phyloP scores from a whole-genome alignment of 2,329 filamentous ascomycete genomes.

The Fusarium sarcochroum region DNA sequence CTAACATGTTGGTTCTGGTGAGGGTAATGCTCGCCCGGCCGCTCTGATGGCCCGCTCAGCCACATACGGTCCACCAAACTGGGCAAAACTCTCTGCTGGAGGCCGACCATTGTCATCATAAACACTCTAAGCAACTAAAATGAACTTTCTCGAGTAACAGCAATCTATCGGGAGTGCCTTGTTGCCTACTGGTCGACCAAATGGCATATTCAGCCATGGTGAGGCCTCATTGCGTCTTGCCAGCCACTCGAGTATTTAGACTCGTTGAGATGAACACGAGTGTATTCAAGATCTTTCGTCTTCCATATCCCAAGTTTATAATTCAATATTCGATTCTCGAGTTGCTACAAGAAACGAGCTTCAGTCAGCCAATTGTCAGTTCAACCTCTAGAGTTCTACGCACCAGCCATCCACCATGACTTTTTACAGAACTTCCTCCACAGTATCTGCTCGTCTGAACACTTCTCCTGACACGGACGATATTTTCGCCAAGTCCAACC shows the following conservation, averaged over 20 bases:
- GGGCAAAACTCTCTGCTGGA: background rate
- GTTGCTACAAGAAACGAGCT: background rate
- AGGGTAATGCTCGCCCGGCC: background rate
- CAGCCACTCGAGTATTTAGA: background rate
- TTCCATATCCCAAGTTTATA: too few relatives aligned
- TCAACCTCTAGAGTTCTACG: background rate
- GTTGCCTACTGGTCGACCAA: background rate
- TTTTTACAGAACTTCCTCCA: background rate
- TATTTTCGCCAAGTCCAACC: background rate
- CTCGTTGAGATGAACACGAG: background rate
- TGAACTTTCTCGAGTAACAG: too few relatives aligned
- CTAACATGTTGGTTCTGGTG: background rate
- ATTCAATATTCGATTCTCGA: too few relatives aligned
- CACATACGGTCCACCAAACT: background rate
- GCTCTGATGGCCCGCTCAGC: constrained; percentile 4
- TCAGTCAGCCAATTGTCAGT: background rate
- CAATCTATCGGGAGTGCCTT: background rate
- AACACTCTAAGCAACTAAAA: background rate
- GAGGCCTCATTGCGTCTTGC: background rate
- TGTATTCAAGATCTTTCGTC: too few relatives aligned
- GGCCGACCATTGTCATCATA: background rate
- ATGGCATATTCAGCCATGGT: background rate
- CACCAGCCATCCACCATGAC: background rate
- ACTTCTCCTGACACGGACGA: too few relatives aligned
- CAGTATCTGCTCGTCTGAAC: background rate